Conservation (phyloP, 2,329 filamentous ascomycete genomes). For the Claviceps citrina region DNA sequence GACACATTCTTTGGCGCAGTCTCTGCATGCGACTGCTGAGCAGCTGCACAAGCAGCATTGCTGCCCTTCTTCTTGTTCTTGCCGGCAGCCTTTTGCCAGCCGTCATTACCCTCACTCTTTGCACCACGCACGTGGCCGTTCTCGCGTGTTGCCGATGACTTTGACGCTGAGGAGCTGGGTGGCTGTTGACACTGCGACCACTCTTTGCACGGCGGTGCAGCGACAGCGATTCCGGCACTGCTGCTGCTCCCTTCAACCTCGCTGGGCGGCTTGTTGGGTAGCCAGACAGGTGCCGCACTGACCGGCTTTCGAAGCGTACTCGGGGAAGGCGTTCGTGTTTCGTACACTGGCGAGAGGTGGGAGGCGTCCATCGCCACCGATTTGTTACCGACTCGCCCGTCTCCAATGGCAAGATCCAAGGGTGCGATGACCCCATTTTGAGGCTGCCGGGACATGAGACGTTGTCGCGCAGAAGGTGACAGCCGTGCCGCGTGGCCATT, state of each 20-base stretch:
- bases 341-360: constrained; percentile 58
- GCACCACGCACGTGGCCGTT: constrained; percentile 38
- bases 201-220: not conserved
- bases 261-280: constrained; percentile 12
- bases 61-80: constrained; percentile 37
- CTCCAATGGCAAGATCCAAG: constrained; percentile 38
- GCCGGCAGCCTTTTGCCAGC: constrained; percentile 44
- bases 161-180: constrained; percentile 10
- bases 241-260: constrained; percentile 1
- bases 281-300: constrained; percentile 3
- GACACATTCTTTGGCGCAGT: constrained; percentile 41
- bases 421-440: constrained; percentile 38
- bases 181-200: constrained; percentile 11
- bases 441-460: constrained; percentile 24
- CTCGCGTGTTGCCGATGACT: constrained; percentile 27
- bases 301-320: constrained; percentile 37
- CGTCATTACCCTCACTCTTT: constrained; percentile 38
- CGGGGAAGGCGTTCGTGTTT: constrained; percentile 56
- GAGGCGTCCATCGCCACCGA: constrained; percentile 25
- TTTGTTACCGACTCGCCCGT: constrained; percentile 21
- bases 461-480: constrained; percentile 21
- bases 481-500: constrained; percentile 16
- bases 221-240: not conserved
- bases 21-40: constrained; percentile 28
- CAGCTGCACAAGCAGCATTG: constrained; percentile 24